Percentiles rank a stretch among this genome's conserved stretches.
Conservation (phyloP, 2,329 filamentous ascomycete genomes). For the Penicillium sp. region DNA sequence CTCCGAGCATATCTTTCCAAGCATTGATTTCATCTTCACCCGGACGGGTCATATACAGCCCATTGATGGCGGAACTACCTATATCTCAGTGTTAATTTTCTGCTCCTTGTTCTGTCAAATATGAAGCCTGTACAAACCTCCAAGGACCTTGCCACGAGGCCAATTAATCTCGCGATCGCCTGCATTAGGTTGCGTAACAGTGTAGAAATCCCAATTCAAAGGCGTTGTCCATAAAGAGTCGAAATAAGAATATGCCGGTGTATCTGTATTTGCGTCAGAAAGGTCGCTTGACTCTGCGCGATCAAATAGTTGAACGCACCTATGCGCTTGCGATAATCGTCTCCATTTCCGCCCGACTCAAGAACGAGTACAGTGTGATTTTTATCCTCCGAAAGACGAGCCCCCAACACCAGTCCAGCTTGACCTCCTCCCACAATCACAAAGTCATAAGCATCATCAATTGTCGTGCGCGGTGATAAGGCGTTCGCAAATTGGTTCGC, state of each 20-base stretch:
- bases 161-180: slow-evolving; percentile 33
- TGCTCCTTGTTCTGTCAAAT: neutral
- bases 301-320: slow-evolving; percentile 19
- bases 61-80: slow-evolving; percentile 41
- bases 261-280: slow-evolving; percentile 26
- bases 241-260: slow-evolving; percentile 36
- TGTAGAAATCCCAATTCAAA: slow-evolving; percentile 37
- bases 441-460: slow-evolving; percentile 32
- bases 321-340: slow-evolving; percentile 36
- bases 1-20: slow-evolving; percentile 34
- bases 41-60: slow-evolving; percentile 37
- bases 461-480: slow-evolving; percentile 28
- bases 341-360: slow-evolving; percentile 34
- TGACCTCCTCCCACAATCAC: slow-evolving; percentile 57
- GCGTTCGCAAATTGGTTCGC: slow-evolving; percentile 17
- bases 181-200: slow-evolving; percentile 30
- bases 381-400: slow-evolving; percentile 45
- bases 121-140: slow-evolving; percentile 25
- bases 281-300: neutral
- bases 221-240: slow-evolving; percentile 38
- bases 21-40: slow-evolving; percentile 36
- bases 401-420: slow-evolving; percentile 51
- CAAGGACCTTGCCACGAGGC: slow-evolving; percentile 38
- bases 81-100: slow-evolving; percentile 1
- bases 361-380: slow-evolving; percentile 39